Conservation (phyloP, 2,329 filamentous ascomycete genomes). For the Xenosphaeropsis pyriputrescens region DNA sequence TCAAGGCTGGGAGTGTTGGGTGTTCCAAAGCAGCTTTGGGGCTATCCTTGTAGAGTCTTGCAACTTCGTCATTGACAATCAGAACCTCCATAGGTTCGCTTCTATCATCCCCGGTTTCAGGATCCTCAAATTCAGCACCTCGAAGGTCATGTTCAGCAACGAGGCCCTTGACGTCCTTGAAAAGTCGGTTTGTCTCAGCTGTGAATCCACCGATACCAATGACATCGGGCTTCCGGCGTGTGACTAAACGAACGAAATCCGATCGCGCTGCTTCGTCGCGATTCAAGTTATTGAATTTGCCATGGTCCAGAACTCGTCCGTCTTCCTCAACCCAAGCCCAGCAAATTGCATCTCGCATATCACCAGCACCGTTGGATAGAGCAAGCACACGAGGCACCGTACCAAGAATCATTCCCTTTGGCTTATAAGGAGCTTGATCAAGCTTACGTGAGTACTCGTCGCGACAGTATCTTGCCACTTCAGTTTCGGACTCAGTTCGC, state of each 20-base stretch:
- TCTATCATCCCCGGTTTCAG: conserved; percentile 59
- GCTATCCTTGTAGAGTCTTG: conserved; percentile 89
- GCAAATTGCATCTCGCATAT: conserved; percentile 63
- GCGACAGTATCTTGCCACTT: conserved; percentile 74
- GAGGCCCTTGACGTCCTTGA: conserved; percentile 66
- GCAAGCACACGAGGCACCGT: conserved; percentile 78
- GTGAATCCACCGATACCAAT: conserved; percentile 81
- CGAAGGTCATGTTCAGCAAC: conserved; percentile 65
- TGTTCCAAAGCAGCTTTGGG: conserved; percentile 66
- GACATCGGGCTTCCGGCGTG: conserved; percentile 73
- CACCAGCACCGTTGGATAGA: conserved; percentile 72
- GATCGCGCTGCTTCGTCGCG: conserved; percentile 52
- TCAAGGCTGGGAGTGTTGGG: conserved; percentile 63
- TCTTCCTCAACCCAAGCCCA: conserved; percentile 94
- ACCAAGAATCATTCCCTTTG: conserved; percentile 80
- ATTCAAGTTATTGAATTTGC: conserved; percentile 69
- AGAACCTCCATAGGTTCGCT: conserved; percentile 76
- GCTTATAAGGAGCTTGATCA: conserved; percentile 92
- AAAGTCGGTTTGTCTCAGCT: conserved; percentile 71
- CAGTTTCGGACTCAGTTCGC: conserved; percentile 85
- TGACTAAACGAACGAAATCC: conserved; percentile 64
- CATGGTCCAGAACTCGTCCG: conserved; percentile 75
- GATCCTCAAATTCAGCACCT: conserved; percentile 69
- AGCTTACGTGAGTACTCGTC: conserved; percentile 81
- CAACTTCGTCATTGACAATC: conserved; percentile 91